Evolutionary conservation across 208 protist species (phyloP).

Genomic region (Leishmania guyanensis): DNA sequence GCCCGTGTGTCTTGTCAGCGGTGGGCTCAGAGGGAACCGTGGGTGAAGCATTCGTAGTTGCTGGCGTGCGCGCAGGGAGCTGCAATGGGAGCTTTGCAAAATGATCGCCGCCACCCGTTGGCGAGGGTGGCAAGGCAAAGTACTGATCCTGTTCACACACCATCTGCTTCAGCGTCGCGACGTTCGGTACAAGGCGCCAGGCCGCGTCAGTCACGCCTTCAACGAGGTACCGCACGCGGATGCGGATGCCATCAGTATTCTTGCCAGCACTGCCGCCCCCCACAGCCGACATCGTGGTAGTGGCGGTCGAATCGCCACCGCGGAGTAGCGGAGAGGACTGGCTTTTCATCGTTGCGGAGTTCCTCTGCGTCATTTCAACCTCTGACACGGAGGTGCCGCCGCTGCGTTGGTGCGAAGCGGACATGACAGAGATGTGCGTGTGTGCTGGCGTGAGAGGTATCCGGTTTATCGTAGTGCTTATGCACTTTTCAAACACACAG

Average conservation of each 20-base stretch:
- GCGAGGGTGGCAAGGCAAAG: background rate
- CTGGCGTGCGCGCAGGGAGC: background rate
- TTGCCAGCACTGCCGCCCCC: background rate
- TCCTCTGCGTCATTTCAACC: background rate
- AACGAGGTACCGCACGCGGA: constrained; percentile 30
- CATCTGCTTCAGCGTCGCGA: constrained; percentile 19
- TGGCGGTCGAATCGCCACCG: background rate
- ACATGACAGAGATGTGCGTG: background rate
- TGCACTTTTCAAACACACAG: background rate
- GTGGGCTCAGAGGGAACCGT: background rate
- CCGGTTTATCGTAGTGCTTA: background rate
- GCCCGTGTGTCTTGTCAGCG: background rate
- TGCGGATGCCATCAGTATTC: constrained; percentile 5
- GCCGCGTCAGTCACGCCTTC: constrained; percentile 11
- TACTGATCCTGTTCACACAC: constrained; percentile 3
- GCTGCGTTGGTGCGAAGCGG: background rate
- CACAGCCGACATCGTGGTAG: background rate
- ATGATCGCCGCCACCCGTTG: constrained; percentile 2
- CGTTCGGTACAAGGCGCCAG: constrained; percentile 15
- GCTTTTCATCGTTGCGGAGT: background rate
- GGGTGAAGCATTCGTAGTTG: background rate
- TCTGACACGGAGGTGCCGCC: background rate
- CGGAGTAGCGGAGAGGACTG: background rate
- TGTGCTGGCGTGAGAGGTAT: background rate
- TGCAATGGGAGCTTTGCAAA: constrained; percentile 5